Evolutionary conservation across 164 flowering plant species (phyloP), one percentile per base, ranked within the genome.

Genomic region (Vitis cinerea): DNA sequence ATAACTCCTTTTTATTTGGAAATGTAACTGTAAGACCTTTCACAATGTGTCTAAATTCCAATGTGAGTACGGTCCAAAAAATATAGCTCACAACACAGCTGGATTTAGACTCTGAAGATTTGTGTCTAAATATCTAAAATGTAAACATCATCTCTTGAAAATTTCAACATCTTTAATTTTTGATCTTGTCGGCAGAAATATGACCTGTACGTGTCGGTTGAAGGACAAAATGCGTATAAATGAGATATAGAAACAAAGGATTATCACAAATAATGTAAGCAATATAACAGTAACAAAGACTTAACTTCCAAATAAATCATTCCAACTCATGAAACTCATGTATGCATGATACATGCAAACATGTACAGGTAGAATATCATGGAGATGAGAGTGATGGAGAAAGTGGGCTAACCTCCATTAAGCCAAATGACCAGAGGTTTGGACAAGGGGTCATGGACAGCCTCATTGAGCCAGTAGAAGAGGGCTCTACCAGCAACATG

Each of bases 401-500:
- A 30, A 68, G 59, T 12, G 29, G 16, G 58, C 58, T 70, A 10
- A 87, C 97, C 97, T 87, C 97, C 97, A 77, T 92, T 92, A 66
- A 92, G 93, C 97, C 97, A 92, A 61, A 92, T 69, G 49, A 92
- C 91, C 17, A 92, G 64, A 15, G 97, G 97, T 61, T 85, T 90
- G 9, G 87, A 78, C 13, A 64, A 8, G 8, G 97, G 90, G 0
- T 75, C 44, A 44, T 66, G 67, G 55, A 67, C 71, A 15, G 95
- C 87, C 68, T 92, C 95, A 69, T 90, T 84, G 49, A 92, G 89
- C 95, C 95, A 92, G 75, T 92, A 92, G 50, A 92, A 92, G 59
- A 92, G 90, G 55, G 95, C 90, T 72, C 97, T 77, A 0, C 91
- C 95, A 15, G 81, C 82, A 12, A 8, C 74, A 2, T 76, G 52